These are phyloP conservation scores for Cadophora sp. DNA, from an alignment of 2,329 filamentous ascomycete genomes.

Conservation along the genomic window DNA sequence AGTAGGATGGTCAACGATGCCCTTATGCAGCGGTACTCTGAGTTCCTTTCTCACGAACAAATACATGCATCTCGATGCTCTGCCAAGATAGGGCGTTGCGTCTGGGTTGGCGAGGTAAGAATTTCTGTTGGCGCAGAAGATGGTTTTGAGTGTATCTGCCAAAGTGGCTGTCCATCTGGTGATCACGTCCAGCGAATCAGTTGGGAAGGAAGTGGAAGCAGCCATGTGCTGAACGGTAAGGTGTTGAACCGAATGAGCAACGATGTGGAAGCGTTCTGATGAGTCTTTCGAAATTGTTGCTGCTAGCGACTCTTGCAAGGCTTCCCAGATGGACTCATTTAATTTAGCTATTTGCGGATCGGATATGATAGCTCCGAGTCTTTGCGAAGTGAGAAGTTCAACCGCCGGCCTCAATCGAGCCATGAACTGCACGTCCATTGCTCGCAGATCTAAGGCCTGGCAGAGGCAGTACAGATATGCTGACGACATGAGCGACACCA, in stretches of 20 bases:
- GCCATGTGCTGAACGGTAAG: constrained; percentile 14
- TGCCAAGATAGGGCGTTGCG: constrained; percentile 20
- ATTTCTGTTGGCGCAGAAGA: constrained; percentile 11
- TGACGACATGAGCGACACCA: background rate
- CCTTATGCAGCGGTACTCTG: background rate
- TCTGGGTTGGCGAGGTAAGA: background rate
- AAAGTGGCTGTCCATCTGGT: constrained; percentile 16
- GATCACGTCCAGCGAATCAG: constrained; percentile 4
- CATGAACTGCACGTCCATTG: background rate
- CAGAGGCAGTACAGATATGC: background rate
- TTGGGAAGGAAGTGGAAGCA: background rate
- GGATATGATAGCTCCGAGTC: background rate
- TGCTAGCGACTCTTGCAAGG: constrained; percentile 9
- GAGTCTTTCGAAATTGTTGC: constrained; percentile 20
- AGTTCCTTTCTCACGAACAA: constrained; percentile 19
- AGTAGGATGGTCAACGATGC: constrained; percentile 25
- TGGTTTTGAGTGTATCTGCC: background rate
- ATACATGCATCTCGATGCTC: constrained; percentile 31
- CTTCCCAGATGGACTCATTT: background rate
- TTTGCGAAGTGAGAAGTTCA: background rate
- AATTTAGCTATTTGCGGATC: background rate
- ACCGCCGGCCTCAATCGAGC: background rate
- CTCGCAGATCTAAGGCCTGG: background rate
- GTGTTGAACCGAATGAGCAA: constrained; percentile 17
- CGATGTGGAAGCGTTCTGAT: constrained; percentile 17